Evolutionary conservation across 2,329 filamentous ascomycete species (phyloP), one percentile per base, ranked within the genome.

Genomic region (Epichloe elymi): DNA sequence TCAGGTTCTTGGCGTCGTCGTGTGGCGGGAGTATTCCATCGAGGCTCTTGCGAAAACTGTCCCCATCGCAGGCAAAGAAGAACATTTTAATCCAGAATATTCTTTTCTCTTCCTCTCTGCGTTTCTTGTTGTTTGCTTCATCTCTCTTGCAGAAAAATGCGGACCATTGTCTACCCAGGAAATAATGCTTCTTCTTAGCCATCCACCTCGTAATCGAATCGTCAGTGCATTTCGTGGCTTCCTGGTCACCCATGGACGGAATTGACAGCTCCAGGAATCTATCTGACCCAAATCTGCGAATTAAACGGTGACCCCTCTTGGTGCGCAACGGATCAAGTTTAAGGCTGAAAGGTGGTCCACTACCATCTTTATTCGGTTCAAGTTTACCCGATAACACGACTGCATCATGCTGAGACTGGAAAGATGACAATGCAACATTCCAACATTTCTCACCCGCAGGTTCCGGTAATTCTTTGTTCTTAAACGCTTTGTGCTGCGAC

Each of bases 191-290:
- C 2, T 49, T 49, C 0, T 52, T 49, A 1, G 52, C 57, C 3
- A 68, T 51, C 66, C 66, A 68, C 10, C 52, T 44, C 0, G 61
- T 51, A 23, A 68, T 59, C 0, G 65, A 56, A 0, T 68, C 56
- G 1, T 67, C 58, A 1, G 70, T 58, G 15, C 61, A 65, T 2
- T 69, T 52, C 0, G 63, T 46, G 0, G 54, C 47, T 0, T 66
- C 62, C 0, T 60, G 58, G 2, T 57, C 62, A 1, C 58, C 63
- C 0, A 71, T 65, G 0, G 68, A 68, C 0, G 79, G 78, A 5
- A 82, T 65, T 4, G 71, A 60, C 0, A 83, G 52, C 49, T 82
- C 76, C 1, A 83, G 54, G 44, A 82, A 82, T 0, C 80, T 70
- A 55, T 83, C 79, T 0, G 72, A 63, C 0, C 80, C 79, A 55